Base-by-base conservation (phyloP, 1,139 yeast species). In the Pichia sp. region DNA sequence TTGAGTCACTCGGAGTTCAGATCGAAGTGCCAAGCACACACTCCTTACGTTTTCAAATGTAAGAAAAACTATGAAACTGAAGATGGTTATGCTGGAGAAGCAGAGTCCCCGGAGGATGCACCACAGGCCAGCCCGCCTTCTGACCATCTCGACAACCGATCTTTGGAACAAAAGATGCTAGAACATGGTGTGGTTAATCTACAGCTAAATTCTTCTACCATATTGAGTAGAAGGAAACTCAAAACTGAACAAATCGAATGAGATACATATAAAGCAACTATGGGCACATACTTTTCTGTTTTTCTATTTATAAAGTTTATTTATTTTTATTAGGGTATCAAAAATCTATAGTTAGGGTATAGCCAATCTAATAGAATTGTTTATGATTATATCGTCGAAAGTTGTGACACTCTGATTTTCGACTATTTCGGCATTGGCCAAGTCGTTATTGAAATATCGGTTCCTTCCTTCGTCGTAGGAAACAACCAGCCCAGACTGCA, bases 361-460 rank as follows among this genome's bases (percentile, higher is more conserved):
- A 15, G 40, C 15, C 40, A 36, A 15, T 36, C 45, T 40, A 11
- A 23, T 8, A 19, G 56, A 54, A 36, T 51, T 56, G 44, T 54
- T 52, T 10, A 59, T 31, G 5, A 49, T 16, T 38, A 49, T 57
- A 31, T 58, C 55, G 32, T 49, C 52, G 5, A 50, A 13, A 4
- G 40, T 15, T 4, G 32, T 59, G 42, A 67, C 62, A 44, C 84
- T 77, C 57, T 82, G 67, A 3, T 62, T 65, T 50, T 76, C 63
- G 7, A 90, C 79, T 55, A 80, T 76, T 45, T 70, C 64, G 0
- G 92, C 96, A 67, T 92, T 92, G 5, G 78, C 72, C 49, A 80
- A 67, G 67, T 90, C 97, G 66, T 87, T 90, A 7, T 74, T 71
- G 55, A 81, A 84, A 11, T 85, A 92, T 47, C 92, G 74, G 11